Base-by-base conservation (phyloP, 805 yeast genomes). In the Cyberlindnera maritima region DNA sequence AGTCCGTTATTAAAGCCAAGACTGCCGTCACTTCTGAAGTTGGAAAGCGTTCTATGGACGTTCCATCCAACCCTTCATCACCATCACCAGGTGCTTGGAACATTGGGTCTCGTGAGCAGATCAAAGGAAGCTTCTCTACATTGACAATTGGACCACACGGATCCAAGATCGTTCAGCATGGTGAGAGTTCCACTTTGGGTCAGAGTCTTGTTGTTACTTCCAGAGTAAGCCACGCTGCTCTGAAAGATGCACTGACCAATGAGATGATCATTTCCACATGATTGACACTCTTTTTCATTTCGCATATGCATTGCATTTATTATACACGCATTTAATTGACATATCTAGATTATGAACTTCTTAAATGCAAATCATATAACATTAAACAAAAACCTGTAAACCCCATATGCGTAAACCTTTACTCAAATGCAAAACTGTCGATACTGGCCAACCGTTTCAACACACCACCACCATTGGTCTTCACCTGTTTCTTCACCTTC, bases 91-190 rank as follows among this genome's bases (percentile, higher is more conserved):
- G 50, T 2, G 29, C 46, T 3, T 43, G 44, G 47, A 37, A 40
- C 21, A 15, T 44, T 9, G n/a, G n/a, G 5, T 23, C 42, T 12
- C 31, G 46, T 9, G 51, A 48, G 14, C 47, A 39, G 4, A 37
- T 54, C 7, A 59, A 50, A 38, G 64, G 63, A 6, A 50, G 55
- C 9, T 57, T 50, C 28, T 59, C 64, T 26, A 58, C 60, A 0
- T 41, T 60, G 23, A 60, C 62, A 0, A 58, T 60, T 31, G 64
- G 64, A 2, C 58, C 63, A 13, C 53, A 59, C 41, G 52, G 61
- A 5, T 54, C 59, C n/a, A 57, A 51, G 36, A 52, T 54, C 23
- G 53, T 60, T 4, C 58, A 58, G 38, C 60, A 58, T 42, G 64
- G 64, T 3, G 62, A 57, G 31, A 46, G 58, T 14, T 59, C 63